Evolutionary conservation across 2,329 filamentous ascomycete species (phyloP).

Genomic region (Colletotrichum lupini): DNA sequence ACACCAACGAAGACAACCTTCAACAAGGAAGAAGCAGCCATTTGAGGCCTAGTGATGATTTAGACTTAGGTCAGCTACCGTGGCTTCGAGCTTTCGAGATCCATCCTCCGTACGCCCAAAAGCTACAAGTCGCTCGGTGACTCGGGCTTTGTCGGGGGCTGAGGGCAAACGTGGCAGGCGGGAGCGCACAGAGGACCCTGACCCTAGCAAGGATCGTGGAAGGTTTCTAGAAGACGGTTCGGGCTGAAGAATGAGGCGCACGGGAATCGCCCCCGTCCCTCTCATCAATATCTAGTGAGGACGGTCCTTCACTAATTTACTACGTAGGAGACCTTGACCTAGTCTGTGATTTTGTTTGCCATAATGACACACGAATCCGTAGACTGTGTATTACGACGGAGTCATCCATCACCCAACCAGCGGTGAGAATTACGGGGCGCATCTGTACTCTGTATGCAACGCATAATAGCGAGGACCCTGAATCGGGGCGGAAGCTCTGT

Average conservation of each 20-base stretch:
- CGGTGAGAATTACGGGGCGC: constrained; percentile 16
- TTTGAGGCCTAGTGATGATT: background rate
- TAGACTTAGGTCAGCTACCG: background rate
- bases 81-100: background rate
- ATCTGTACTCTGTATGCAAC: background rate
- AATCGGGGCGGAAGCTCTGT: constrained; percentile 11
- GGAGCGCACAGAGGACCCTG: constrained; percentile 30
- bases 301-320: constrained; percentile 13
- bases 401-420: constrained; percentile 18
- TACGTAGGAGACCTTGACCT: constrained; percentile 18
- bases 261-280: constrained; percentile 14
- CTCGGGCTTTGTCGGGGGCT: constrained; percentile 1
- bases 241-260: constrained; percentile 29
- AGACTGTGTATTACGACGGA: background rate
- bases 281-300: constrained; percentile 12
- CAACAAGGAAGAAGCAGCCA: background rate
- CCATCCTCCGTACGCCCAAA: background rate
- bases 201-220: constrained; percentile 30
- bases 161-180: constrained; percentile 23
- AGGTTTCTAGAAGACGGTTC: constrained; percentile 34
- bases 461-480: constrained; percentile 30
- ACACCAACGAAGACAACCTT: constrained; percentile 1
- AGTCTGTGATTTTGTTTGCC: constrained; percentile 6
- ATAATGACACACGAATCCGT: background rate
- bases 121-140: background rate